Evolutionary conservation across 2,329 filamentous ascomycete genomes (phyloP).

Genomic region (Helotiales sp.): DNA sequence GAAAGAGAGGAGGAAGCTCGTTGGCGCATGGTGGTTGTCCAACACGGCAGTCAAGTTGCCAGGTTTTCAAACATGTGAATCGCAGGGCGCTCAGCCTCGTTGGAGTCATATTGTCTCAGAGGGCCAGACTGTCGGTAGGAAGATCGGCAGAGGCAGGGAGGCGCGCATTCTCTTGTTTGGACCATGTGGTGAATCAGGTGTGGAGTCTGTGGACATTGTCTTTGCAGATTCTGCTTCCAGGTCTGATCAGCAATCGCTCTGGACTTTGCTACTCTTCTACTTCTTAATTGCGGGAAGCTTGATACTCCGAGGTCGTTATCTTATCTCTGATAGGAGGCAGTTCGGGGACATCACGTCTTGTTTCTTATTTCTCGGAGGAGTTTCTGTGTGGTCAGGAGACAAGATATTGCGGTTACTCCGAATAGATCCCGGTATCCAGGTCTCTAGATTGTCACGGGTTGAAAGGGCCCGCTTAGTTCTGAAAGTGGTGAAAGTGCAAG

Average conservation of each 20-base stretch:
- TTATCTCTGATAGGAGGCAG: neutral
- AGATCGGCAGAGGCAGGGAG: neutral
- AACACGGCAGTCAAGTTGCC: too few species aligned
- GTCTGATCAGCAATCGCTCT: neutral
- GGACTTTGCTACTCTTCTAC: neutral
- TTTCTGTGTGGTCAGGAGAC: neutral
- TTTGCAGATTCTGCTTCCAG: too few species aligned
- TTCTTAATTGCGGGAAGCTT: neutral
- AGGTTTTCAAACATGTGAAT: too few species aligned
- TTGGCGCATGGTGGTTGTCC: too few species aligned
- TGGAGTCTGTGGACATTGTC: too few species aligned
- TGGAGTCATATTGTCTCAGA: too few species aligned
- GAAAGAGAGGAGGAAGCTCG: too few species aligned
- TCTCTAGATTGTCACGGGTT: neutral
- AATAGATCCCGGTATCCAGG: neutral
- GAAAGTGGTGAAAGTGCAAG: neutral
- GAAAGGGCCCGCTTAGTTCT: neutral
- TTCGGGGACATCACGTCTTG: neutral
- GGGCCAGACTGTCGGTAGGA: too few species aligned
- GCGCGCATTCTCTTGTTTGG: too few species aligned
- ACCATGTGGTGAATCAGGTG: too few species aligned
- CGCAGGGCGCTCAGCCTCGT: too few species aligned
- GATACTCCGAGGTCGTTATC: neutral
- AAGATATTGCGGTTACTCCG: neutral
- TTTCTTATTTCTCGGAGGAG: neutral